A percentile compares a stretch with the other conserved stretches of the same genome.
phyloP scores from a whole-genome alignment of 2,329 filamentous ascomycete species.

The Davidsoniella eucalypti region DNA sequence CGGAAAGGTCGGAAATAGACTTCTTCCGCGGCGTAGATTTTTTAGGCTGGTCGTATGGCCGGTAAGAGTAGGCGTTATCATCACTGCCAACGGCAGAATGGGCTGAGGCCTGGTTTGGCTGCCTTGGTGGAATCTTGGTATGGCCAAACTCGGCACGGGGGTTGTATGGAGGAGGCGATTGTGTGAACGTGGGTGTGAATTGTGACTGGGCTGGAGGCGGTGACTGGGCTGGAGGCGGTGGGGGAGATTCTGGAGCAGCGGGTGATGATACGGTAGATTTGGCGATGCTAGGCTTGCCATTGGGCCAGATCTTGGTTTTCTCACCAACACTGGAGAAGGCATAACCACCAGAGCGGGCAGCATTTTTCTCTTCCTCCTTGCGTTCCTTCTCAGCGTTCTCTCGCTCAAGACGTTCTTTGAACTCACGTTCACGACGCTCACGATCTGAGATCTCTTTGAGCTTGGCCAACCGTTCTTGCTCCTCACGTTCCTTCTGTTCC shows the following conservation, averaged over 20 bases:
- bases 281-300: slow-evolving; percentile 32
- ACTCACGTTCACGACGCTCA: slow-evolving; percentile 28
- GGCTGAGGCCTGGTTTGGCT: slow-evolving; percentile 27
- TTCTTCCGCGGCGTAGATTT: slow-evolving; percentile 40
- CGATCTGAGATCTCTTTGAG: slow-evolving; percentile 24
- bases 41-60: slow-evolving; percentile 58
- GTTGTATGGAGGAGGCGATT: slow-evolving; percentile 20
- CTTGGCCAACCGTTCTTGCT: slow-evolving; percentile 18
- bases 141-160: slow-evolving; percentile 8
- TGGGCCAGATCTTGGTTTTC: slow-evolving; percentile 54
- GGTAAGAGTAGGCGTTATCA: slow-evolving; percentile 50
- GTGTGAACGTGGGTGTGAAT: slow-evolving; percentile 8
- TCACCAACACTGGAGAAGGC: slow-evolving; percentile 51
- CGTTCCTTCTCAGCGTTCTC: slow-evolving; percentile 22
- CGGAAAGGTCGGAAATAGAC: slow-evolving; percentile 55
- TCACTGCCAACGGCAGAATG: slow-evolving; percentile 24
- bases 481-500: slow-evolving; percentile 18
- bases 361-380: slow-evolving; percentile 17
- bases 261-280: slow-evolving; percentile 11
- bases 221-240: slow-evolving; percentile 11
- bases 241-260: slow-evolving; percentile 16
- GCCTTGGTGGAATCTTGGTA: slow-evolving; percentile 22
- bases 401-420: slow-evolving; percentile 25
- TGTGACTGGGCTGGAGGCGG: slow-evolving; percentile 13
- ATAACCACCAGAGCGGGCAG: slow-evolving; percentile 26